These are phyloP conservation scores for Emericellopsis atlantica DNA, from an alignment of 2,329 filamentous ascomycete genomes.

Conservation along the genomic window DNA sequence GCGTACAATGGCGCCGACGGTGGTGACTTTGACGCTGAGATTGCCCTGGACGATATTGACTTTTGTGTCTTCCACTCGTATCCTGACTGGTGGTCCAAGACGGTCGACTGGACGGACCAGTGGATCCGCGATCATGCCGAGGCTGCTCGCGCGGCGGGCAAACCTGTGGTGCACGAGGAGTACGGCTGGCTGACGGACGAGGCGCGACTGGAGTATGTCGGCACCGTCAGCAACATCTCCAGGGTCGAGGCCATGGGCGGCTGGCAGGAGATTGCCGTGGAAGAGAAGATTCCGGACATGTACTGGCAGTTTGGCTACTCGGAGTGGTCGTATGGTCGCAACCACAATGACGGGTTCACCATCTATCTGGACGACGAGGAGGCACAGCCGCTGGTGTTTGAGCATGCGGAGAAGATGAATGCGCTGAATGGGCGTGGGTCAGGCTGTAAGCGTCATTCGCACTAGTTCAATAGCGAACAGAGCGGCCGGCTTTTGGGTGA, in stretches of 20 bases:
- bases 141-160: conserved; percentile 25
- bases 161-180: conserved; percentile 43
- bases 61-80: conserved; percentile 44
- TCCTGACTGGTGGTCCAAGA: conserved; percentile 42
- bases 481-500: no score
- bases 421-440: conserved; percentile 4
- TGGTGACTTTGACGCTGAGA: conserved; percentile 38
- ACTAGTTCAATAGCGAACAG: no score
- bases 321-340: conserved; percentile 37
- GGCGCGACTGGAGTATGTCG: conserved; percentile 29
- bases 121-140: conserved; percentile 42
- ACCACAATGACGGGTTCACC: conserved; percentile 43
- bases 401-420: conserved; percentile 28
- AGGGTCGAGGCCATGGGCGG: conserved; percentile 28
- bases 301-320: conserved; percentile 44
- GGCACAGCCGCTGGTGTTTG: conserved; percentile 27
- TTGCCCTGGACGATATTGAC: conserved; percentile 33
- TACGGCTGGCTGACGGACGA: conserved; percentile 41
- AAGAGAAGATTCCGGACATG: conserved; percentile 35
- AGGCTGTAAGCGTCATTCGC: no score
- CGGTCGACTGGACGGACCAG: conserved; percentile 34
- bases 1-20: conserved; percentile 34
- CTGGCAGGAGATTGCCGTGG: conserved; percentile 35
- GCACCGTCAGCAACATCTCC: conserved; percentile 26
- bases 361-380: conserved; percentile 39